These are phyloP conservation scores for Persicaria maculosa DNA, from an alignment of 148 eudicot genomes.

Conservation along the genomic window DNA sequence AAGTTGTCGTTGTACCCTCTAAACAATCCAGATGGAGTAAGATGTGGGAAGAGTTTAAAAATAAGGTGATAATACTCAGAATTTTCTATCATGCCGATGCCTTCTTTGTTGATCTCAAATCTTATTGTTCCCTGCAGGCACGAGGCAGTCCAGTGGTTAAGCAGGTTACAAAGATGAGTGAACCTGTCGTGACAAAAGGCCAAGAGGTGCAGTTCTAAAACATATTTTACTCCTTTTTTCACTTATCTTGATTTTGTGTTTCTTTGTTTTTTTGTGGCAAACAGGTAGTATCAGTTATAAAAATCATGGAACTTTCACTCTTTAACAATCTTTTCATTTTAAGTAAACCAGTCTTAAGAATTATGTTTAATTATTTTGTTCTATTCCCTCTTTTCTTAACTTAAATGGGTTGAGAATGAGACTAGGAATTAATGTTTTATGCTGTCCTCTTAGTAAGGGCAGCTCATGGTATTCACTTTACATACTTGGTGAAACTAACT, in stretches of 20 bases:
- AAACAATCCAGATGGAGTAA: slow-evolving; percentile 73
- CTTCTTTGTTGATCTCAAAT: slow-evolving; percentile 4
- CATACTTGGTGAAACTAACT: not conserved
- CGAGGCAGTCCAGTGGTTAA: slow-evolving; percentile 69
- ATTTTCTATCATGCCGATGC: not conserved
- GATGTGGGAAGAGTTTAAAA: slow-evolving; percentile 71
- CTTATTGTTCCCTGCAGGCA: slow-evolving; percentile 37
- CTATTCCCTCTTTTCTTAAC: not conserved
- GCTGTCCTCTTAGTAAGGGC: not conserved
- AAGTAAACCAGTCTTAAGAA: no score
- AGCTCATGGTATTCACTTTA: not conserved
- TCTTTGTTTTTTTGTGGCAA: not conserved
- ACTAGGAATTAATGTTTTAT: not conserved
- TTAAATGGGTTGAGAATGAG: not conserved
- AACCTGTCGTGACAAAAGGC: slow-evolving; percentile 74
- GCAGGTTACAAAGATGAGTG: slow-evolving; percentile 61
- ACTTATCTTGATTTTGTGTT: not conserved
- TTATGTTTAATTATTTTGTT: not conserved
- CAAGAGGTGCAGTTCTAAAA: slow-evolving; percentile 59
- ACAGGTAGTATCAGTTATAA: no score
- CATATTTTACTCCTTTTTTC: not conserved
- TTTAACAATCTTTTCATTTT: no score
- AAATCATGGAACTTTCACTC: no score
- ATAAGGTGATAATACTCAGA: slow-evolving; percentile 37
- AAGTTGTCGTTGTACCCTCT: slow-evolving; percentile 57